Evolutionary conservation across 768 basidiomycete genomes (phyloP), one percentile per base, ranked within the genome.

Genomic region (Chalciporus pseudorubinellus): DNA sequence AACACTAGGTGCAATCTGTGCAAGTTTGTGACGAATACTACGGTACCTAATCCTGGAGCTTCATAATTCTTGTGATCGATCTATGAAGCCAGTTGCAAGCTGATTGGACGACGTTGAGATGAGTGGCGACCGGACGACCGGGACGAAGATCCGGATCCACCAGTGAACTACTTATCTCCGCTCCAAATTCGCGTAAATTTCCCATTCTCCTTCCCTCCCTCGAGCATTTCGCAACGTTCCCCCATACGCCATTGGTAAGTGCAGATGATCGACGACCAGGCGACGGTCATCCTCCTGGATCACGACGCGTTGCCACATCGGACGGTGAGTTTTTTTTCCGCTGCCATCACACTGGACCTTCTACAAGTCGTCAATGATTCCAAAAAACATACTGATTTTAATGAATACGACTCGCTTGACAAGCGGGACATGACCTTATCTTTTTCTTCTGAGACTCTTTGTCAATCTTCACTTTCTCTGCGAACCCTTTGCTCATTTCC

Each of bases 351-450:
- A n/a, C n/a, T n/a, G n/a, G n/a, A n/a, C 16, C 10, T n/a, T n/a
- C 13, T 31, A 31, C 31, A 31, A 11, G 31, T 31, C 13, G 57
- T 60, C 64, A 7, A 56, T 62, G 63, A 65, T 65, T 53, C 36
- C 47, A 58, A 60, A 64, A 59, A 62, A 45, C 28, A 57, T 36
- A 55, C 61, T 64, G 63, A 64, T 63, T 65, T 62, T 65, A 65
- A 65, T 65, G 64, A 65, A 58, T 65, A 62, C 55, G 64, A 65
- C 61, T 57, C 58, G 64, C 59, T 19, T 51, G 51, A 64, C 46
- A 62, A 48, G 57, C 50, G 34, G 38, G 57, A 55, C 16, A 55
- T 58, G 57, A 58, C 45, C 57, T 44, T 29, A 45, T 39, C 10
- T 41, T 41, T 41, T 13, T 12, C 1, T 42, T 48, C 44, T 57